Evolutionary conservation across 1,284 basidiomycete species (phyloP), one percentile per base, ranked within the genome.

Genomic region (Ustilago vetiveriae): DNA sequence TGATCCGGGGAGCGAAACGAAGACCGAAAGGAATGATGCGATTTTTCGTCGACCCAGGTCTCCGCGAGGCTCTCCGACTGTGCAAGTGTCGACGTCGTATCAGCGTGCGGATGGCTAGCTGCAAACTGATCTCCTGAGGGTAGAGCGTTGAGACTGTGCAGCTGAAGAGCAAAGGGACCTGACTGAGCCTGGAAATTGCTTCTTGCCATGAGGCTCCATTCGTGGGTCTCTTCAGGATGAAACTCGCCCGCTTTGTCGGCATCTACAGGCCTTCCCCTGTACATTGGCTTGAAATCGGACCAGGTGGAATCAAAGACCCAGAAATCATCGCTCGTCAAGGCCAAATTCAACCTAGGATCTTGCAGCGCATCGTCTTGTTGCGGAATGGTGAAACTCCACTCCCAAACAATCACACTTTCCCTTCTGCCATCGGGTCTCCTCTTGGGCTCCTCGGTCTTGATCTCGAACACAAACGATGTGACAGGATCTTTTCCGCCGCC

Each of bases 371-470:
- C 55, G 10, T 40, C 44, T 9, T 23, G 2, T 21, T 46, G 48
- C 4, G 77, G 54, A 13, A 78, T 40, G 27, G 71, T 48, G 57
- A 86, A 83, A 16, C 65, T 50, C 40, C 75, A 83, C 74, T 86
- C 85, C 74, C 85, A 86, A 1, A 81, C 80, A 5, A 84, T 35
- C 9, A 81, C 78, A 24, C 84, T 83, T 76, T 78, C 82, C 63
- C 70, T 79, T 36, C 82, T 55, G 0, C 80, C 84, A 66, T 83
- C 83, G 23, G 75, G 82, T 44, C 78, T 57, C 17, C 42, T 72
- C 21, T 37, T 68, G 4, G 82, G 80, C 23, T 78, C 41, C 4
- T 78, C 72, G 7, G 82, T 82, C 64, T 85, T 85, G 41, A 86
- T 74, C 6, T 83, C 78, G 24, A 86, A 65, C 1, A 83, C 83